A percentile compares a stretch with the other conserved stretches of the same genome.
phyloP scores from a whole-genome alignment of 768 basidiomycete species.

The Basidioascus undulatus region DNA sequence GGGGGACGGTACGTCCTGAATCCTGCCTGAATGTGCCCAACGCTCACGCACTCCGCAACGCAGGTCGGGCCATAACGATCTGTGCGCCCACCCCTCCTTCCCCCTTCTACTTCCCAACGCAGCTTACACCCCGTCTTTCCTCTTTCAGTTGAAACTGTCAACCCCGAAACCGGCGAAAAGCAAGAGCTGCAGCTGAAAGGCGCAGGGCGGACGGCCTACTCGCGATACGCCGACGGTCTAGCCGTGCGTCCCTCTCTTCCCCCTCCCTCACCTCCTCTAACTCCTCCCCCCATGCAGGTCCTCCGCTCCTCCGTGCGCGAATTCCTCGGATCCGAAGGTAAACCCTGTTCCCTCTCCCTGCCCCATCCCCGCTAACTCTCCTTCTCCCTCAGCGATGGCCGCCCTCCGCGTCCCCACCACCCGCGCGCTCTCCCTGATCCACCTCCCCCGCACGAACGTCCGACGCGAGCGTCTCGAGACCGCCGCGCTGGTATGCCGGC shows the following conservation, averaged over 20 bases:
- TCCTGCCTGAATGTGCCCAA: no score
- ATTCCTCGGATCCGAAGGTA: slow-evolving; percentile 77
- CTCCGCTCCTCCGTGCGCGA: slow-evolving; percentile 85
- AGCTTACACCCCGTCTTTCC: no score
- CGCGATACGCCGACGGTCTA: slow-evolving; percentile 73
- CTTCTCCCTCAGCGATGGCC: slow-evolving; percentile 29
- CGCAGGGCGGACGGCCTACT: slow-evolving; percentile 79
- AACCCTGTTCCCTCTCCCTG: not conserved
- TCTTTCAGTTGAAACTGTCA: no score
- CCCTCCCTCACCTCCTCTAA: no score
- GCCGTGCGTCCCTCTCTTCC: no score
- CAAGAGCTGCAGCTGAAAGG: slow-evolving; percentile 92
- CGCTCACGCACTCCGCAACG: no score
- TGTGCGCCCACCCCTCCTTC: no score
- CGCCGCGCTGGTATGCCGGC: slow-evolving; percentile 12
- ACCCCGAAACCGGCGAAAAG: slow-evolving; percentile 24
- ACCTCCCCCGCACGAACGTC: slow-evolving; percentile 48
- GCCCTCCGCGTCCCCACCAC: slow-evolving; percentile 74
- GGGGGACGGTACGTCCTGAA: no score
- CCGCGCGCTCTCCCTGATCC: slow-evolving; percentile 55
- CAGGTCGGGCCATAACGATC: no score
- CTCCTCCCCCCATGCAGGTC: no score
- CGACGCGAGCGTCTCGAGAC: slow-evolving; percentile 42
- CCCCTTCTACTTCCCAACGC: no score
- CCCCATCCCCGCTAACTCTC: slow-evolving; percentile 11